phyloP scores from a whole-genome alignment of 345 rosid genomes.

The Lepidium sativum region DNA sequence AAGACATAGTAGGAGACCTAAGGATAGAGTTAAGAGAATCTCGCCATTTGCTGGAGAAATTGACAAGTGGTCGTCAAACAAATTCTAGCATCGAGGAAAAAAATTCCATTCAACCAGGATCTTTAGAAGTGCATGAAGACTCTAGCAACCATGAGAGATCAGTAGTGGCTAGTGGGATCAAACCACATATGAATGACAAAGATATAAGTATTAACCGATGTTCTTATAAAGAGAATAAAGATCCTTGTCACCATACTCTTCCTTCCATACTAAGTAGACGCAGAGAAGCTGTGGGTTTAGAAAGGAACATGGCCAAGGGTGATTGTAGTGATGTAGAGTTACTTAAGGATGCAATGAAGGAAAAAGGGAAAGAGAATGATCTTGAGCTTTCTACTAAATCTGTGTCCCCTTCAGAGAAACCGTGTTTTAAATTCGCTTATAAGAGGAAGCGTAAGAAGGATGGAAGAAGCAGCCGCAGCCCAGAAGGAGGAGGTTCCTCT shows the following conservation, averaged over 20 bases:
- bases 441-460: conserved; percentile 68
- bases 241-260: conserved; percentile 35
- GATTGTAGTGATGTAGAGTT: background rate
- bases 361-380: conserved; percentile 30
- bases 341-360: background rate
- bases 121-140: conserved; percentile 11
- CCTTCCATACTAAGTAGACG: conserved; percentile 58
- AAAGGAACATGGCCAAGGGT: conserved; percentile 22
- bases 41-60: conserved; percentile 49
- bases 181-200: conserved; percentile 23
- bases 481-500: conserved; percentile 20
- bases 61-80: conserved; percentile 15
- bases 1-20: conserved; percentile 76
- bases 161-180: conserved; percentile 16
- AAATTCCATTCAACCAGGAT: conserved; percentile 11
- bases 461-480: conserved; percentile 36
- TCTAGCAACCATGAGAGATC: conserved; percentile 30
- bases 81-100: background rate
- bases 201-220: conserved; percentile 26
- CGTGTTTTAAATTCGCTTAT: conserved; percentile 51
- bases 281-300: conserved; percentile 44
- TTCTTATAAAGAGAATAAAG: conserved; percentile 30
- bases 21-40: conserved; percentile 64
- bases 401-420: conserved; percentile 25
- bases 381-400: conserved; percentile 23